Base-by-base conservation (phyloP, 768 basidiomycete genomes). In the Termitomyces sp. region DNA sequence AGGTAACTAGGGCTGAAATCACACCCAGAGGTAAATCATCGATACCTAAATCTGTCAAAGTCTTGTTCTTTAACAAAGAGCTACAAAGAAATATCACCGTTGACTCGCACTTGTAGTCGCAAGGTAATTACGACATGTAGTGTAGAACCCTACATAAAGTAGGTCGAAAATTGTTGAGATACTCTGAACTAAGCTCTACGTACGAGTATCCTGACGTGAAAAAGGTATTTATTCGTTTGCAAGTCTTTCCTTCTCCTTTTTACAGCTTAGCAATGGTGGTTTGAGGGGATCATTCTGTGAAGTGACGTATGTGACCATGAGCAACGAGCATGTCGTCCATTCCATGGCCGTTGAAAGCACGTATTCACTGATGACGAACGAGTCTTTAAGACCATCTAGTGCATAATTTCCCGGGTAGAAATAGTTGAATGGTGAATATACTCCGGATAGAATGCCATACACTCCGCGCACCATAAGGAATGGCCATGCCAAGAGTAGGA, bases 381-480 rank as follows among this genome's bases (percentile, higher is more conserved):
- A 36, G 34, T 61, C 54, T 36, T 54, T 64, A 37, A 68, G 54
- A n/a, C 67, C 68, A 41, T 61, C 34, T 16, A 47, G 51, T 15
- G 48, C 63, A 44, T 69, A 69, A 47, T 69, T 69, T 16, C 54
- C 55, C 2, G 64, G 57, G 39, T 59, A 58, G 56, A 68, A 69
- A 37, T 69, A 69, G 47, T 69, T 63, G 57, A 72, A 68, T 1
- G 60, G 51, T 13, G 63, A 57, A 36, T 69, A 57, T 47, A 66
- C 55, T n/a, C 58, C 62, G 7, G 64, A 57, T 20, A 74, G 54
- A 12, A 73, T 66, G 4, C 72, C 71, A 46, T 72, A 74, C 9
- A 69, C 51, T 29, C 73, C 73, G 10, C 73, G 69, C 16, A 70
- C 64, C 51, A 72, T 66, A 24, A 74, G 66, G 28, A 71, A 66